phyloP scores from a whole-genome alignment of 768 basidiomycete genomes.

The Peribolospora kevripleyi region DNA sequence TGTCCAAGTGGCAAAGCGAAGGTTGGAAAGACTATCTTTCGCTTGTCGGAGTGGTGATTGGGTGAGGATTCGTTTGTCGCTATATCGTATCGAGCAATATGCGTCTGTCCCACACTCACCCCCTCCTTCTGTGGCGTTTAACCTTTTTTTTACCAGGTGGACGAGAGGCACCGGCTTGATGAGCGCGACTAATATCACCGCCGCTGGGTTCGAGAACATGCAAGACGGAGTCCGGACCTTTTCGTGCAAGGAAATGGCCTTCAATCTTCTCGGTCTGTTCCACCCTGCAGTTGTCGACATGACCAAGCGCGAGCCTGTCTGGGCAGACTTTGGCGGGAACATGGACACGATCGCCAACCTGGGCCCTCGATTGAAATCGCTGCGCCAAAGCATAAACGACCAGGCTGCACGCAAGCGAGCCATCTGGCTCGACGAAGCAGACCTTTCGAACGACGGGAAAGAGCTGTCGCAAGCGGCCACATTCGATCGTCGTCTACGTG shows the following conservation, averaged over 20 bases:
- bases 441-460: constrained; percentile 78
- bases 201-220: constrained; percentile 71
- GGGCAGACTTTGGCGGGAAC: constrained; percentile 88
- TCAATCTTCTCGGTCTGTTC: constrained; percentile 98
- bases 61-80: constrained; percentile 13
- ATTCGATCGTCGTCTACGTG: constrained; percentile 51
- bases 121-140: too few species aligned
- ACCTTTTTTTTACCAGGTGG: constrained; percentile 26
- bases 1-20: constrained; percentile 93
- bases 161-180: constrained; percentile 94
- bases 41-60: constrained; percentile 92
- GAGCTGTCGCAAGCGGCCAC: constrained; percentile 21
- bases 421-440: constrained; percentile 73
- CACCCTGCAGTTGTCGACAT: constrained; percentile 97
- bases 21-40: constrained; percentile 98
- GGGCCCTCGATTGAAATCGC: constrained; percentile 67
- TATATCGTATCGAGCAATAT: too few species aligned
- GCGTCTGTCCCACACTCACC: too few species aligned
- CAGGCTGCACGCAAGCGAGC: constrained; percentile 84
- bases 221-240: constrained; percentile 67
- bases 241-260: constrained; percentile 99
- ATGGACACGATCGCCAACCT: constrained; percentile 94
- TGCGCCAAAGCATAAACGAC: constrained; percentile 53
- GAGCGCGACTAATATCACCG: constrained; percentile 81
- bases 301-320: constrained; percentile 95